Evolutionary conservation across 805 yeast species (phyloP).

Genomic region (Yarrowia sp.): DNA sequence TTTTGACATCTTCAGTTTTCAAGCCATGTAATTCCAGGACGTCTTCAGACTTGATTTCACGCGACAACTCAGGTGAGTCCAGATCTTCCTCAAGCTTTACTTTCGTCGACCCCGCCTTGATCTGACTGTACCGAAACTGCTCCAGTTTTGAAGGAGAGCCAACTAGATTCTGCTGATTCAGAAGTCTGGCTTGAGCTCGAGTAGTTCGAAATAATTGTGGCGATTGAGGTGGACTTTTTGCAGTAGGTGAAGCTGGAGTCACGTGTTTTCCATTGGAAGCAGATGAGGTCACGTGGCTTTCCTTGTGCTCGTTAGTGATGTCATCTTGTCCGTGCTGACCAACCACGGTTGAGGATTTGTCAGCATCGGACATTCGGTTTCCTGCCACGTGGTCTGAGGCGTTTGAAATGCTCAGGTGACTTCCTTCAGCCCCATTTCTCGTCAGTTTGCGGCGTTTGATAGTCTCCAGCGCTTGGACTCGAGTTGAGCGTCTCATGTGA

Average conservation of each 20-base stretch:
- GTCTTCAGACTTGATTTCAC: background rate
- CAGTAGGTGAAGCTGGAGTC: background rate
- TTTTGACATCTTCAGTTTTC: background rate
- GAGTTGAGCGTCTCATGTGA: constrained; percentile 2
- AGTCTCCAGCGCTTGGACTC: constrained; percentile 9
- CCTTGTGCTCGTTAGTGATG: background rate
- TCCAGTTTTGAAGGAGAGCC: background rate
- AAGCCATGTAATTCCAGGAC: background rate
- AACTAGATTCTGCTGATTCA: background rate
- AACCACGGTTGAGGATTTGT: background rate
- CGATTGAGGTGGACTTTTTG: no score
- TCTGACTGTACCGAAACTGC: background rate
- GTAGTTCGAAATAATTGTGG: background rate
- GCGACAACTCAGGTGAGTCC: background rate
- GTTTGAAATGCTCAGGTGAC: background rate
- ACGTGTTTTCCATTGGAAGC: background rate
- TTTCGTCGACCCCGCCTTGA: no score
- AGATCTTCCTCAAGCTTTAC: background rate
- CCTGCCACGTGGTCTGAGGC: background rate
- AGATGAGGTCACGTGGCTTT: background rate
- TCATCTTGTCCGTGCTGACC: background rate
- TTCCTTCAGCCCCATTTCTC: background rate
- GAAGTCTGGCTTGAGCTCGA: background rate
- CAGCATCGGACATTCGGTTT: no score
- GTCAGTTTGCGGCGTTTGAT: background rate